Evolutionary conservation across 768 basidiomycete species (phyloP), one percentile per base, ranked within the genome.

Genomic region (Pleurotus ostreatus): DNA sequence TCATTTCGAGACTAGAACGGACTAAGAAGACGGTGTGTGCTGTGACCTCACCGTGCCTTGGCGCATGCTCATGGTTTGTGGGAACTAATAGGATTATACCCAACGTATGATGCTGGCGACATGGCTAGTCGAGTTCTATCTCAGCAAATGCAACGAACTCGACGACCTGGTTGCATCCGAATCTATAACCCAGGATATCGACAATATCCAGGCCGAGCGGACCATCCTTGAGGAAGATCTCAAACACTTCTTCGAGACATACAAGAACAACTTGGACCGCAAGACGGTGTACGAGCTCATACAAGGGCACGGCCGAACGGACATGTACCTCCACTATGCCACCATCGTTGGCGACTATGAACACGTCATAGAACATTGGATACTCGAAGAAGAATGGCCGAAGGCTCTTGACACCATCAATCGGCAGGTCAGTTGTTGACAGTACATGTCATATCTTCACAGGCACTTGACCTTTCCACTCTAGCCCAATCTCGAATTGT

Each of bases 91-190:
- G 95, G 94, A 97, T 63, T 62, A 89, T 39, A 94, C 93, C 0
- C 95, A 98, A 68, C 82, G 97, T 40, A 94, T 94, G 88, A 94
- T 98, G 86, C 75, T 99, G 16, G 95, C 97, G 15, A 98, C 94
- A 0, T 99, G 97, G 97, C 84, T 99, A 11, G 88, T 97, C 26
- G 97, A 99, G 70, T 93, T 98, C 61, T 98, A 94, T 66, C 83
- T 99, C 13, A 90, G 90, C 71, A 98, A 97, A 75, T 94, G 92
- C 69, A 96, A 97, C 65, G 92, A 96, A 59, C 75, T 98, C 49
- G 97, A 99, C 65, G 97, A 98, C 65, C 78, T 94, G 15, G 85
- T 95, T 23, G 94, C 93, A 0, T 91, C 95, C 0, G 93, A 94
- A 68, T 84, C 84, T 1, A 78, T 85, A 12, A 83, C 88, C 9